Conservation (phyloP, 1,284 basidiomycete species). For the Ustilago curta region DNA sequence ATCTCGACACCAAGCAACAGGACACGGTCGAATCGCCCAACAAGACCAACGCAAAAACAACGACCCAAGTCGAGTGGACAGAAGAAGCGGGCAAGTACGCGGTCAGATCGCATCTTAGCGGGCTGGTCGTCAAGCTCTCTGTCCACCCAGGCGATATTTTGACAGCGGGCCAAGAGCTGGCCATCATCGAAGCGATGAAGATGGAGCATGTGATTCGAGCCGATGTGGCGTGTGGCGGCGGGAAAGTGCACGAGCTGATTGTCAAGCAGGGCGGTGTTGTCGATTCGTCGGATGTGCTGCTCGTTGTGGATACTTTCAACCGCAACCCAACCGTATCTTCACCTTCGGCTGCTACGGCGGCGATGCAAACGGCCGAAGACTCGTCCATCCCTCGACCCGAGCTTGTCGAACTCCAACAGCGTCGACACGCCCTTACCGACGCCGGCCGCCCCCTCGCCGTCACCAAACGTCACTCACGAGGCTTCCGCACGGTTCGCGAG, state of each 20-base stretch:
- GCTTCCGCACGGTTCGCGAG: conserved; percentile 51
- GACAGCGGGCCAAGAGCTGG: conserved; percentile 72
- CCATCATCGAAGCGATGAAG: conserved; percentile 81
- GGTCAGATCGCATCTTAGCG: conserved; percentile 28
- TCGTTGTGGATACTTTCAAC: conserved; percentile 16
- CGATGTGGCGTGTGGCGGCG: conserved; percentile 8
- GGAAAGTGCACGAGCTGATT: conserved; percentile 12
- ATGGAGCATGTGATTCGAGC: conserved; percentile 72
- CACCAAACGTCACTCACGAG: conserved; percentile 40
- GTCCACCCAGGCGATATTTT: conserved; percentile 69
- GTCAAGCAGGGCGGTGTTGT: conserved; percentile 32
- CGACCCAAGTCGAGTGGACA: neutral
- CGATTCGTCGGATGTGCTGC: conserved; percentile 23
- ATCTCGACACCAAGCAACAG: neutral
- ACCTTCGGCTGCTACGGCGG: neutral
- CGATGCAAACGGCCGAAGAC: conserved; percentile 13
- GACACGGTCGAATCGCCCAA: neutral
- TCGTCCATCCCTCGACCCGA: conserved; percentile 32
- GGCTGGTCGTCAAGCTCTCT: conserved; percentile 27
- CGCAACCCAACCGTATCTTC: neutral
- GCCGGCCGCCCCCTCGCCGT: conserved; percentile 22
- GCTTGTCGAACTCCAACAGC: conserved; percentile 23
- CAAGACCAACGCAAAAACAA: neutral
- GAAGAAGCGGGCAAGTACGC: conserved; percentile 10
- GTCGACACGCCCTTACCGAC: conserved; percentile 17